Evolutionary conservation across 345 rosid genomes (phyloP), one percentile per base, ranked within the genome.

Genomic region (Ceriops zippeliana): DNA sequence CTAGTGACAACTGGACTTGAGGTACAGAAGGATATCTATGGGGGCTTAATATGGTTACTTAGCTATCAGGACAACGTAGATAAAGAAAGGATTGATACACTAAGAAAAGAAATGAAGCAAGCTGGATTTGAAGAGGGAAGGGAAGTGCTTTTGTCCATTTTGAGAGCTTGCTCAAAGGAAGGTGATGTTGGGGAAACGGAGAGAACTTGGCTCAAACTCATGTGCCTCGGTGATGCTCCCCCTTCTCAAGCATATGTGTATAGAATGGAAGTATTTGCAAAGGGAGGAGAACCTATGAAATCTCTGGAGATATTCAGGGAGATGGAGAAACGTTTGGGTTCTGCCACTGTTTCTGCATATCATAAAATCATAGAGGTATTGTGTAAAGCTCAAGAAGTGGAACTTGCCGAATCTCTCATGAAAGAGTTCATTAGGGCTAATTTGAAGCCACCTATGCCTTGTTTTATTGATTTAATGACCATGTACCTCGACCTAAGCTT

Each of bases 31-130:
- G 88, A 89, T 84, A 80, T 93, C 1, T 91, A 82, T 51, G 75
- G 76, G 0, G 97, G 97, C 52, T 74, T 88, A 35, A 88, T 93
- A 56, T 88, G 90, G 96, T 75, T 91, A 53, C 99, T 89, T 73
- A 89, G 97, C 78, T 86, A 88, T 68, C 97, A 89, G 76, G 91
- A 91, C 21, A 67, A 59, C 4, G 34, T 88, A 66, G 96, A 93
- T 61, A 83, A 31, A 76, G 83, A 70, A 42, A 83, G 96, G 74
- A 76, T 93, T 32, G 61, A 53, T 30, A 75, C 66, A 20, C 65
- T 93, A 15, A 82, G 96, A 78, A 63, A 78, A 78, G 91, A 85
- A 81, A 89, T 93, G 93, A 70, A 54, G 57, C 76, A 75, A 73
- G 85, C 82, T 0, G 91, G 96, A 69, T 58, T 91, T 69, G 65